Evolutionary conservation across 1,284 basidiomycete genomes (phyloP), one percentile per base, ranked within the genome.

Genomic region (Dichomitus squalens): DNA sequence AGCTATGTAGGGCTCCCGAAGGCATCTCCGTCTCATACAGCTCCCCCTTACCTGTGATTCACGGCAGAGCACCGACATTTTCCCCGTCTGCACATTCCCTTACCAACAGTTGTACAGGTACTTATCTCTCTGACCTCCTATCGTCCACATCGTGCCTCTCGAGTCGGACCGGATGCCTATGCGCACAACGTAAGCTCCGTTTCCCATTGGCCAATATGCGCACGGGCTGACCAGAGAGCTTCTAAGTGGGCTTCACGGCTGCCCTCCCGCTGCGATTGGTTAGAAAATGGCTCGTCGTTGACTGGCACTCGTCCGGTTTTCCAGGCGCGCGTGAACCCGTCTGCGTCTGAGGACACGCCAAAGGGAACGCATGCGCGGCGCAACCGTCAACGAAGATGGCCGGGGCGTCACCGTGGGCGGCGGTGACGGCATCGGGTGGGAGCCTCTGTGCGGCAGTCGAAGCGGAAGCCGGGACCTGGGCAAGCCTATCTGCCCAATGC

Each of bases 31-130:
- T 49, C 35, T 29, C 23, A 29, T 38, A 27, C 49, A 21, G 16
- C 21, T 33, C 27, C n/a, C n/a, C n/a, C n/a, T n/a, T n/a, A n/a
- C 40, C 34, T 29, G 40, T 53, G 56, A 41, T 47, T 53, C 20
- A 49, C 33, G 38, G 20, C 21, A 31, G n/a, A 31, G 21, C n/a
- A 12, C 56, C 56, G 56, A 58, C 52, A 39, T n/a, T 53, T 58
- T 50, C 40, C 41, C 56, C 56, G 49, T 44, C 38, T 4, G 36
- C 27, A 49, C 41, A 23, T 44, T 44, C 29, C 41, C 7, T 25
- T 8, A 44, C 25, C 14, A 44, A 25, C 41, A 16, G 23, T 29
- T 8, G 25, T 23, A 44, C 41, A 44, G 12, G 41, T 44, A 29
- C 40, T 27, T 43, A 44, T 44, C 41, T 44, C 25, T 27, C 41